Evolutionary conservation across 1,284 basidiomycete genomes (phyloP).

Genomic region (Abortiporus biennis): DNA sequence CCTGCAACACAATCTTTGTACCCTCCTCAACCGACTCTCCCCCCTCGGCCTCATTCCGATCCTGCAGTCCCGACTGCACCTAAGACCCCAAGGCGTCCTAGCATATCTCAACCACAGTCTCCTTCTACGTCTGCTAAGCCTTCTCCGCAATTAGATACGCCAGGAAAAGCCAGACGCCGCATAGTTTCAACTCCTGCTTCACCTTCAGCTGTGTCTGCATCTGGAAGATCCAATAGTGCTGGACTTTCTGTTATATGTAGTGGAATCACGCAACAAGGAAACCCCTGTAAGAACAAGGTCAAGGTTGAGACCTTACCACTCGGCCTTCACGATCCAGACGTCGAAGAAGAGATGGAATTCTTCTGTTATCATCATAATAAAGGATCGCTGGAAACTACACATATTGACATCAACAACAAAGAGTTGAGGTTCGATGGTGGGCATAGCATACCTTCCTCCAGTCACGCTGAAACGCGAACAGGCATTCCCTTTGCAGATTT

Average conservation of each 20-base stretch:
- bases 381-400: slow-evolving; percentile 51
- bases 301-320: slow-evolving; percentile 43
- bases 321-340: slow-evolving; percentile 29
- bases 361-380: slow-evolving; percentile 66
- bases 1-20: slow-evolving; percentile 4
- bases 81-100: slow-evolving; percentile 3
- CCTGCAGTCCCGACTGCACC: slow-evolving; percentile 5
- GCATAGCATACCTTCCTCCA: too few species aligned
- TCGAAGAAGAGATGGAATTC: slow-evolving; percentile 34
- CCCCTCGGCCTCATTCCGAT: slow-evolving; percentile 12
- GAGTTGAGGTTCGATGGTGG: slow-evolving; percentile 44
- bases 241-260: slow-evolving; percentile 41
- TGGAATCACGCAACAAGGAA: slow-evolving; percentile 59
- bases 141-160: slow-evolving; percentile 7
- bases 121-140: slow-evolving; percentile 4
- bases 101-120: not conserved
- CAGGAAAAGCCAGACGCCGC: slow-evolving; percentile 19
- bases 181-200: slow-evolving; percentile 28
- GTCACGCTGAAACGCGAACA: not conserved
- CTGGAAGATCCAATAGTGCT: slow-evolving; percentile 10
- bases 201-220: slow-evolving; percentile 18
- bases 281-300: slow-evolving; percentile 56
- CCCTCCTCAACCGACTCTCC: slow-evolving; percentile 4
- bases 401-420: slow-evolving; percentile 34
- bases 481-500: slow-evolving; percentile 1